Percentiles rank a stretch among this genome's conserved stretches.
These are phyloP conservation scores for Cercospora sp. DNA, from an alignment of 2,329 filamentous ascomycete genomes.

Conservation along the genomic window DNA sequence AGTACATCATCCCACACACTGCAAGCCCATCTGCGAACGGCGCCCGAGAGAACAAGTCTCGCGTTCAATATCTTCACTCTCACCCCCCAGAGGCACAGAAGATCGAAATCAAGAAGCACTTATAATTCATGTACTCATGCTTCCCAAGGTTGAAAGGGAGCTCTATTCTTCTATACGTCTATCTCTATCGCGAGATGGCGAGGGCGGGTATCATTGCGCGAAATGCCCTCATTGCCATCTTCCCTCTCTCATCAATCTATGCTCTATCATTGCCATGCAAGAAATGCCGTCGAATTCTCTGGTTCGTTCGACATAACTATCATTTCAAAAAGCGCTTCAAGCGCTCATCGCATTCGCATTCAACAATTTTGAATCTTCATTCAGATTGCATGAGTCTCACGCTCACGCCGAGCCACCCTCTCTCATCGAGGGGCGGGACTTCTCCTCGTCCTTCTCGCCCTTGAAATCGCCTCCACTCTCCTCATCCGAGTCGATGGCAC, in stretches of 20 bases:
- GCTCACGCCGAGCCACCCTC: conserved; percentile 4
- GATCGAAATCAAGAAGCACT: not conserved
- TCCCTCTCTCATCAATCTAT: not conserved
- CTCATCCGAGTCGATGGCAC: conserved; percentile 14
- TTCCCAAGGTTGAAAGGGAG: not conserved
- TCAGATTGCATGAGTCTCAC: not conserved
- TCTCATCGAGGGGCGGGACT: not conserved
- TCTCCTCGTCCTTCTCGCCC: conserved; percentile 15
- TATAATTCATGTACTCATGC: not conserved
- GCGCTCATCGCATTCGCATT: not conserved
- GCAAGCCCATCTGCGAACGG: not conserved
- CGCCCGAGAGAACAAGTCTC: not conserved
- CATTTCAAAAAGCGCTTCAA: not conserved
- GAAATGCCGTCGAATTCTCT: not conserved
- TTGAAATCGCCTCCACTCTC: conserved; percentile 5
- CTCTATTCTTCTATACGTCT: not conserved
- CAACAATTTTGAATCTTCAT: not conserved
- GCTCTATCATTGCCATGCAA: not conserved
- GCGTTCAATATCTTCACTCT: not conserved
- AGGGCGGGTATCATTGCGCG: conserved; percentile 1
- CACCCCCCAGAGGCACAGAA: not conserved
- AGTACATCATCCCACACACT: not conserved
- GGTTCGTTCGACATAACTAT: not conserved
- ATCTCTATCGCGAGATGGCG: conserved; percentile 3
- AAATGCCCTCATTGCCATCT: not conserved